Base-by-base conservation (phyloP, 139 green algal genomes). In the Edaphochlamys debaryana region DNA sequence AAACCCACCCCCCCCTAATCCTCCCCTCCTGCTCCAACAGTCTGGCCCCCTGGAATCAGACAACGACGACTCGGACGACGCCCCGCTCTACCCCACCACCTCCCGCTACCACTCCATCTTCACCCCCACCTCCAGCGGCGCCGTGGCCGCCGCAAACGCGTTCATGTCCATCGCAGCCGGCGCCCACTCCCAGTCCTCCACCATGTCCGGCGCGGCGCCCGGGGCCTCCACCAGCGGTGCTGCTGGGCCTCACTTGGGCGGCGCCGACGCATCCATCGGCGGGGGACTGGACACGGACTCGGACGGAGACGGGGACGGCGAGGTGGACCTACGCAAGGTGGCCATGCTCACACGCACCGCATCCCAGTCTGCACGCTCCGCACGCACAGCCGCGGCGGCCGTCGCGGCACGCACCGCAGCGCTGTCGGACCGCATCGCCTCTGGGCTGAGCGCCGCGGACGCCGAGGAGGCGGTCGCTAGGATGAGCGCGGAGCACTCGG, bases 371-470 rank as follows among this genome's bases (percentile, higher is more conserved):
- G 58, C 60, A 2, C 52, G 60, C 56, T 42, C 30, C 20, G 60
- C 74, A 4, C 40, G 32, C 0, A 40, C 36, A 5, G 62, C 74
- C 11, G 74, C 74, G 4, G 60, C 60, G 20, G 74, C 40, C 25
- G 7, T 71, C 7, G 74, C 74, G 4, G 60, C 41, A 0, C 74
- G 74, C 62, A 71, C 74, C 13, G 60, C 40, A 0, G 74, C 38
- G 0, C 30, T 81, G 29, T 81, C 60, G 30, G 74, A 71, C 40
- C 74, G 74, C n/a, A 50, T 81, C 48, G 71, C 52, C 74, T 71
- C 58, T 4, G 38, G 60, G 0, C n/a, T 71, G n/a, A 69, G 17
- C 30, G 3, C 23, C 1, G 19, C 45, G 4, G 37, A 41, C 17
- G 41, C 32, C 13, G 48, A 74, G 5, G 17, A n/a, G n/a, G n/a